phyloP scores from a whole-genome alignment of 1,284 basidiomycete genomes.

The Irpex lacteus region DNA sequence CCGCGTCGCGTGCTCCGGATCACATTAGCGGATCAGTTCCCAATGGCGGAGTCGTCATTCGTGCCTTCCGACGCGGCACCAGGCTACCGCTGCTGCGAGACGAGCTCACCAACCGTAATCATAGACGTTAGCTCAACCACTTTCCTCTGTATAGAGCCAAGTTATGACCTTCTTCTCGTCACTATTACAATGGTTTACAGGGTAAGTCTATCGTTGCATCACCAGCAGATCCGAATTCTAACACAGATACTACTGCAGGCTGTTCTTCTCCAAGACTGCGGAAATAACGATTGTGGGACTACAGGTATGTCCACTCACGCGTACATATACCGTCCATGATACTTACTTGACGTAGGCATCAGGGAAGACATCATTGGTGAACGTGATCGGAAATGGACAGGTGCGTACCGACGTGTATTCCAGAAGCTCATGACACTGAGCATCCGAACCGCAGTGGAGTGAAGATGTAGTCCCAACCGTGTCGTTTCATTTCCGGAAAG shows the following conservation, averaged over 20 bases:
- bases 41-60: background rate
- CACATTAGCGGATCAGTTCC: background rate
- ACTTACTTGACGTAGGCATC: constrained; percentile 61
- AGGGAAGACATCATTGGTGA: constrained; percentile 93
- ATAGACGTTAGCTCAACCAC: background rate
- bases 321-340: background rate
- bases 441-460: constrained; percentile 58
- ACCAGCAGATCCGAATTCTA: background rate
- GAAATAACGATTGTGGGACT: constrained; percentile 94
- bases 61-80: background rate
- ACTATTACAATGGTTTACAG: constrained; percentile 66
- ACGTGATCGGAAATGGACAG: constrained; percentile 86
- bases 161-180: constrained; percentile 66
- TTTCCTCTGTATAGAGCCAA: background rate
- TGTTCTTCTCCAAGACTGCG: constrained; percentile 88
- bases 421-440: background rate
- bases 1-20: background rate
- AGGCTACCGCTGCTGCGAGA: background rate
- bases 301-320: constrained; percentile 52
- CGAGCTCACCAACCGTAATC: background rate
- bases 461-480: constrained; percentile 95
- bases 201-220: constrained; percentile 36
- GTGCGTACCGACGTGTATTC: constrained; percentile 30
- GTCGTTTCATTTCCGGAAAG: constrained; percentile 84
- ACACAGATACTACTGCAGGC: constrained; percentile 31